Base-by-base conservation (phyloP, 805 yeast genomes). In the Ogataea trehaloabstinens region DNA sequence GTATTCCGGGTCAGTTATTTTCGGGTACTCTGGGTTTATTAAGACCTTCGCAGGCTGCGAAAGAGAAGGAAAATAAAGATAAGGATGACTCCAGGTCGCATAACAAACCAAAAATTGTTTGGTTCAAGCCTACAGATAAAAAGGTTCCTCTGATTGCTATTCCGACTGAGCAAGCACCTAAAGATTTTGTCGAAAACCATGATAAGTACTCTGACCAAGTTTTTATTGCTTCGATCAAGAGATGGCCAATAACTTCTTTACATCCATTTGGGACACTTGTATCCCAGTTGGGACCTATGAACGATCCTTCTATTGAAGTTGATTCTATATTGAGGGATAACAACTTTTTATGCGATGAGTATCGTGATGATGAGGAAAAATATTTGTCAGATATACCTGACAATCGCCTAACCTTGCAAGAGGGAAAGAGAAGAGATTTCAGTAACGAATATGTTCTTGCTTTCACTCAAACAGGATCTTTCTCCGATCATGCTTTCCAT, bases 71-170 rank as follows among this genome's bases (percentile, higher is more conserved):
- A 15, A 66, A 67, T 46, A 76, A 71, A 38, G 64, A 72, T 5
- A 61, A 70, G 12, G 66, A 64, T 38, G 58, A 56, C 12, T 60
- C 48, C 42, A 56, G 49, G 15, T 34, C 39, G 3, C 45, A 50
- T 34, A 55, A 55, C 28, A 76, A 78, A 30, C 99, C 99, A 24
- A 93, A 93, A 60, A 93, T 93, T 69, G 97, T 93, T 24, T 93
- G 99, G 99, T 93, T 93, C 63, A 93, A 93, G 60, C 99, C 99
- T 27, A 90, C 96, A 1, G 99, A 93, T 61, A 93, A 93, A 66
- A 87, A 95, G 47, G 99, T 93, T 16, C 99, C 99, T 4, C 72
- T 93, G 48, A 90, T 93, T 68, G 99, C 99, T 12, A 93, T 93
- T 48, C 99, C 99, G 28, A 93, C 97, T 1, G 99, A 93, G 55